Evolutionary conservation across 805 yeast genomes (phyloP), one percentile per base, ranked within the genome.

Genomic region (Ogataea haglerorum): DNA sequence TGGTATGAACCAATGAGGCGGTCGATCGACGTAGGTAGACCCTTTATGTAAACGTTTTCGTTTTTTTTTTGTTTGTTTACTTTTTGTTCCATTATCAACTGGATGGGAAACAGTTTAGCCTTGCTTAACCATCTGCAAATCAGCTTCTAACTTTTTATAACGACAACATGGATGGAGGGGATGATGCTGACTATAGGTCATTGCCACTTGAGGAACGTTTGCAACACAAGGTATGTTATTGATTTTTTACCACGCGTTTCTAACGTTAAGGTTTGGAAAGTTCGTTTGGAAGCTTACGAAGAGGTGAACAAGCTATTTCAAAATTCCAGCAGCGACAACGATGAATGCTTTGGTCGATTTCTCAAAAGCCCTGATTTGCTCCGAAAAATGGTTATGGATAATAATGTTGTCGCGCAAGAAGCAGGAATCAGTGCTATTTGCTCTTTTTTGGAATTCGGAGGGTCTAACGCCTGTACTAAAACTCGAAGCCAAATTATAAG

Each of bases 391-490:
- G 80, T 85, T 6, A 69, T 76, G 3, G 99, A 93, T 58, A 60
- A 82, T 23, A 93, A 93, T 57, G 96, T 89, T 14, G 93, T 84
- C 13, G 95, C 98, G 0, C 95, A 89, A 49, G 98, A 93, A 55
- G 67, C 82, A 2, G 98, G 87, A 4, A 66, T 88, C 15, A 58
- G 65, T 3, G 72, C 85, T 6, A 59, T 87, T 5, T 63, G 63
- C 10, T 69, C 76, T 4, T 74, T 76, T 52, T 63, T 85, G 30
- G 75, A 76, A 52, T 73, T 61, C 53, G 85, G 85, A 2, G 82
- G 81, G 0, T 42, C 74, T 0, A 52, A 57, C 2, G 71, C 58
- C 4, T 65, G 73, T 34, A 30, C 60, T 5, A 67, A 63, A 47
- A 54, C 79, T 15, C 70, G 78, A 46, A 49, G 56, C 9, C 54